Percentiles rank a stretch among this genome's conserved stretches.
Evolutionary conservation across 495 filamentous ascomycete species (phyloP).

Genomic region (Aspergillus sclerotiicarbonarius): DNA sequence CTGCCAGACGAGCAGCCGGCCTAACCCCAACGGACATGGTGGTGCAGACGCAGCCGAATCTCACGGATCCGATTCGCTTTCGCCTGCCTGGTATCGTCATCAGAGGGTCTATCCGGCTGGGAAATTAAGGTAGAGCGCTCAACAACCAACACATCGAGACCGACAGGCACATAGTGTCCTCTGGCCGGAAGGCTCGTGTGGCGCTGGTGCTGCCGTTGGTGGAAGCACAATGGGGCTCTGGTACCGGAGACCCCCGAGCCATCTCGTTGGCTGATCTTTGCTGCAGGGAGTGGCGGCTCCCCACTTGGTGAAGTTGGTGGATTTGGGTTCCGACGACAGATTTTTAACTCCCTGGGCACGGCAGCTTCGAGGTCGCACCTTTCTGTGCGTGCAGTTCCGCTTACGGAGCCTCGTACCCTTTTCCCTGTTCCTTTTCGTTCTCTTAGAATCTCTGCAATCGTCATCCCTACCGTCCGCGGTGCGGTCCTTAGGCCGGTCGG

Average conservation of each 20-base stretch:
- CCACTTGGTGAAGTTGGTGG: background rate
- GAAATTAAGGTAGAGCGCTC: background rate
- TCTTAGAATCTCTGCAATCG: background rate
- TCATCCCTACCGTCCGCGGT: background rate
- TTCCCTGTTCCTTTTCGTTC: background rate
- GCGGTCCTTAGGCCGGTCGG: background rate
- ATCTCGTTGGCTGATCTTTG: background rate
- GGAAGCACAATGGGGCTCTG: background rate
- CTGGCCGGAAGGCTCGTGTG: background rate
- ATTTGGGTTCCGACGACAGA: conserved; percentile 2
- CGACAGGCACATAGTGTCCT: background rate
- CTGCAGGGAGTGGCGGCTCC: conserved; percentile 3
- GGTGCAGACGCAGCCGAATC: background rate
- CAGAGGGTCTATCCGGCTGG: conserved; percentile 3
- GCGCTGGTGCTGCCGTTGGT: background rate
- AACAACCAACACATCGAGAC: background rate
- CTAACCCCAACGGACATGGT: background rate
- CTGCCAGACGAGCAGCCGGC: background rate
- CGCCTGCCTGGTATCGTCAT: conserved; percentile 5
- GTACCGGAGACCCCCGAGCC: background rate
- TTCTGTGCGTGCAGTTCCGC: background rate
- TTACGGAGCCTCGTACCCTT: background rate
- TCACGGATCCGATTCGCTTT: conserved; percentile 2
- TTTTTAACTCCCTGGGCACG: background rate
- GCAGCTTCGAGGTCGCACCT: background rate